Percentiles rank a stretch among this genome's conserved stretches.
These are phyloP conservation scores for Chytriomyces sp. DNA, from an alignment of 192 early-diverging fungal species.

Conservation along the genomic window DNA sequence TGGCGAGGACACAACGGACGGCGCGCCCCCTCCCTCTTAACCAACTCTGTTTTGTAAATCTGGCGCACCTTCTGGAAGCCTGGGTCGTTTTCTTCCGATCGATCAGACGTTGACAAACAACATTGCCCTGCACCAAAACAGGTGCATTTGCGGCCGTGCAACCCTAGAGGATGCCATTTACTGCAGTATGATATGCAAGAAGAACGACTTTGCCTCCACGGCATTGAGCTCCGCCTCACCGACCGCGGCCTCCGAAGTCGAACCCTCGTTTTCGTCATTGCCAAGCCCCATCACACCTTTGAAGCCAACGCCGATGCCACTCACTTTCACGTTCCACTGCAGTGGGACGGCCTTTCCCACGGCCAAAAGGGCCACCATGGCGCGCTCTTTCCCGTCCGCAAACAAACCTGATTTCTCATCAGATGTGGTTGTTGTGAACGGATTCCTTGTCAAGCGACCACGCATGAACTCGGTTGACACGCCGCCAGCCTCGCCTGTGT, in stretches of 20 bases:
- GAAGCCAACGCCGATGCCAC: not conserved
- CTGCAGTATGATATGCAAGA: not conserved
- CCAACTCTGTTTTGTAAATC: too few species aligned
- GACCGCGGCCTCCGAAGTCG: not conserved
- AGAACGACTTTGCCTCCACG: not conserved
- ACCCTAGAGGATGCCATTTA: conserved; percentile 9
- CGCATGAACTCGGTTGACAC: conserved; percentile 8
- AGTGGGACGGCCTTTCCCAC: not conserved
- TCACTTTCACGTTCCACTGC: not conserved
- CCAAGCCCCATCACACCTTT: not conserved
- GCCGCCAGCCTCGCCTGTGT: not conserved
- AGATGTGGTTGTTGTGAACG: too few species aligned
- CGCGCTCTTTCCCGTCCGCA: too few species aligned
- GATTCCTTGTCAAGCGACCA: not conserved
- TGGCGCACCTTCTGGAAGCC: too few species aligned
- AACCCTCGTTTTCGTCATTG: not conserved
- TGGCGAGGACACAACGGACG: not conserved
- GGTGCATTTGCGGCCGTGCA: conserved; percentile 16
- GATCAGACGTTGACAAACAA: too few species aligned
- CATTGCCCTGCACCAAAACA: too few species aligned
- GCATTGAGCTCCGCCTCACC: too few species aligned
- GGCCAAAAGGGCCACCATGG: too few species aligned
- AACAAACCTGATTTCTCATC: too few species aligned
- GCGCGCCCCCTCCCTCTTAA: not conserved
- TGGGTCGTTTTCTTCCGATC: too few species aligned